Evolutionary conservation across 768 basidiomycete genomes (phyloP), one percentile per base, ranked within the genome.

Genomic region (Lentinula detonsa): DNA sequence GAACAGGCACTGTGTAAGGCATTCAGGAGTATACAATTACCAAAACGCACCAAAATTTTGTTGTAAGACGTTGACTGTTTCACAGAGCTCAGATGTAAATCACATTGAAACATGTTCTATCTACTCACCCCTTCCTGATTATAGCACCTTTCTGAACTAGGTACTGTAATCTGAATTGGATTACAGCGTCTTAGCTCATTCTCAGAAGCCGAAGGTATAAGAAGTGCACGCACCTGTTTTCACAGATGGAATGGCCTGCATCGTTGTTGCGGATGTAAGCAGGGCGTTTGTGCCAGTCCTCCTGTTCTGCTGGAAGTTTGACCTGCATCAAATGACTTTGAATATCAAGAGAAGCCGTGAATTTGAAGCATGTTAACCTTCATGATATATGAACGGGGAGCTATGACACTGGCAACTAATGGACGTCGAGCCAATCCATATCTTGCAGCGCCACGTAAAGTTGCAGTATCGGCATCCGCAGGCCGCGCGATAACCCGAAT

Each of bases 131-230:
- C 74, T 93, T 93, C 62, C 91, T 81, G 65, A 93, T 73, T 67
- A 93, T 92, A 23, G 91, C 90, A 57, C 92, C 91, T 74, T 92
- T 93, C 63, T 86, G 85, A 58, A 94, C 91, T 49, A 95, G 80
- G 71, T 93, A 95, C 68, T 93, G 92, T 65, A 94, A 73, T 65
- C 92, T 93, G 67, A 65, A 71, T 54, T 9, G 67, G 64, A 71
- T 40, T 5, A 23, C 5, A 15, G n/a, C 31, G 21, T 28, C 11
- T 8, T 37, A 54, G 10, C 3, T 3, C 3, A 34, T 18, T 8
- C 0, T 60, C 71, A 66, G 71, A 66, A 67, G 59, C 28, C 3
- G 10, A 13, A 15, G 39, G 16, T 37, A 55, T 10, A 7, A 16
- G 34, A 40, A 57, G 49, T 46, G 53, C 48, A 71, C 78, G 65